Evolutionary conservation across 2,329 filamentous ascomycete species (phyloP).

Genomic region (Nothophaeocryptopus gaeumannii): DNA sequence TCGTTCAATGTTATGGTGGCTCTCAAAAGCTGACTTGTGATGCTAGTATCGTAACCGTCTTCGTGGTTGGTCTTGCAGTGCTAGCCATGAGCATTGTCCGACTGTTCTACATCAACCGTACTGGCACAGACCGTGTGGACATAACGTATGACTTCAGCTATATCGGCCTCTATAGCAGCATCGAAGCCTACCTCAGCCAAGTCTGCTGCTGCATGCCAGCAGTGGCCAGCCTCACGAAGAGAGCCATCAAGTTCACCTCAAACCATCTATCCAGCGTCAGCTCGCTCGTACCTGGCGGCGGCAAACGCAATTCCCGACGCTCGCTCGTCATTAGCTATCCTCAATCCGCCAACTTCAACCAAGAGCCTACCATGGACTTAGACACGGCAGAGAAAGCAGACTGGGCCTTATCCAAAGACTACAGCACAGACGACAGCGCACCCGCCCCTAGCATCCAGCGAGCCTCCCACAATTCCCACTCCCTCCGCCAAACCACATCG

Average conservation of each 20-base stretch:
- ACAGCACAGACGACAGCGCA: constrained; percentile 4
- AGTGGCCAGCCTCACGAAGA: constrained; percentile 7
- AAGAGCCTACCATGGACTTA: background rate
- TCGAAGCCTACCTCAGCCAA: constrained; percentile 20
- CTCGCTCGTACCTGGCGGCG: background rate
- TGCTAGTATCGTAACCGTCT: constrained; percentile 5
- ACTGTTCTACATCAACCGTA: constrained; percentile 10
- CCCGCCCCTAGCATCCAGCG: constrained; percentile 2
- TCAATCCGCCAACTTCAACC: background rate
- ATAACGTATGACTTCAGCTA: constrained; percentile 16
- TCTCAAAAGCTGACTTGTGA: background rate
- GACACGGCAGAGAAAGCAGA: constrained; percentile 1
- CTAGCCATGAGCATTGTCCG: constrained; percentile 15
- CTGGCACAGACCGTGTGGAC: constrained; percentile 6
- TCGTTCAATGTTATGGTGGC: background rate
- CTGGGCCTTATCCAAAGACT: background rate
- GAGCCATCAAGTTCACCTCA: background rate
- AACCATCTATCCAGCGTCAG: background rate
- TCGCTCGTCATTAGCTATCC: too few species aligned
- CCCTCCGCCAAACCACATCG: background rate
- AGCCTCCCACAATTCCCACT: constrained; percentile 4
- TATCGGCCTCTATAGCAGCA: constrained; percentile 15
- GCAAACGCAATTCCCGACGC: too few species aligned
- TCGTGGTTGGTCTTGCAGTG: constrained; percentile 17
- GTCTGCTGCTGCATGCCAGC: constrained; percentile 19